Conservation (phyloP, 2,329 filamentous ascomycete genomes). For the Penicillium italicum region DNA sequence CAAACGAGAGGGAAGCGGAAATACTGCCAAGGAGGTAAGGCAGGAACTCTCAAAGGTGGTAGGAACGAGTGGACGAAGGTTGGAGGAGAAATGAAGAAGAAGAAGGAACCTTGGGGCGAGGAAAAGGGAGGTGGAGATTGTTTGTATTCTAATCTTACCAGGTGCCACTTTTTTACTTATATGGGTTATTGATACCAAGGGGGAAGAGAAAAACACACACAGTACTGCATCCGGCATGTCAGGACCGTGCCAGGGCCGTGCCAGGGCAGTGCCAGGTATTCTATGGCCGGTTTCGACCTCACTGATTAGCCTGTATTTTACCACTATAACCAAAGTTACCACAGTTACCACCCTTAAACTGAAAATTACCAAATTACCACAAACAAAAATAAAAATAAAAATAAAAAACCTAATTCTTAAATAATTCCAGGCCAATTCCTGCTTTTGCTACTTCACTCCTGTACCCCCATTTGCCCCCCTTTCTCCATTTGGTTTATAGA, state of each 20-base stretch:
- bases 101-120: conserved; percentile 27
- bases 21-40: conserved; percentile 2
- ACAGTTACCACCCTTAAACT: neutral
- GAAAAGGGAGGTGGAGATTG: conserved; percentile 34
- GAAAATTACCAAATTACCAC: neutral
- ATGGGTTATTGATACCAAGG: conserved; percentile 8
- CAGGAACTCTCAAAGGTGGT: conserved; percentile 13
- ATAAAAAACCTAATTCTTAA: neutral
- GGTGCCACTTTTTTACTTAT: conserved; percentile 13
- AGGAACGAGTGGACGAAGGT: conserved; percentile 30
- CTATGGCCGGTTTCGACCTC: neutral
- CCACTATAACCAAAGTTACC: neutral
- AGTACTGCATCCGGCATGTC: conserved; percentile 18
- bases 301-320: neutral
- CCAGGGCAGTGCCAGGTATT: neutral
- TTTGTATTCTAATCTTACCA: conserved; percentile 17
- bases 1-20: conserved; percentile 28
- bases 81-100: conserved; percentile 32
- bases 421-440: conserved; percentile 11
- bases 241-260: neutral
- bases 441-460: conserved; percentile 6
- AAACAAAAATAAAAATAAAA: neutral
- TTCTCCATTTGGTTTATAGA: conserved; percentile 11
- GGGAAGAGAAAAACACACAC: conserved; percentile 14
- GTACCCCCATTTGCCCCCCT: conserved; percentile 10